Base-by-base conservation (phyloP, 768 basidiomycete species). In the Podaxis sp. region DNA sequence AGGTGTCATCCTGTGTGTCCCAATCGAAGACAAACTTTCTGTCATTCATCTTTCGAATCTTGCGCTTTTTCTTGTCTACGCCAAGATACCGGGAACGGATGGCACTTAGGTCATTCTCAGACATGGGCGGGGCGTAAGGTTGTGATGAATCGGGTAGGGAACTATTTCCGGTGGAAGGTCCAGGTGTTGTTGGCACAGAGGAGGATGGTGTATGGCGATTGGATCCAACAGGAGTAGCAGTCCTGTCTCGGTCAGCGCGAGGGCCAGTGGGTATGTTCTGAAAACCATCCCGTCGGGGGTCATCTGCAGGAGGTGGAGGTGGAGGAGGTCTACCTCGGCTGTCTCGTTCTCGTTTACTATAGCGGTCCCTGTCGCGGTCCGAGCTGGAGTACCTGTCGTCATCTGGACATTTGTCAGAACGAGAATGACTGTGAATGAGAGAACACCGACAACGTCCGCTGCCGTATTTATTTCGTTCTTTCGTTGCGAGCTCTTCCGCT, bases 11-110 rank as follows among this genome's bases (percentile, higher is more conserved):
- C 73, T 90, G 91, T 54, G 88, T 88, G 71, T 96, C 95, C 97
- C 97, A 99, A 74, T 99, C 97, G 71, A 99, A 99, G n/a, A 96
- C 93, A 72, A 99, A 95, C 76, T 96, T 96, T 75, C 94, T 88
- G 74, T 96, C 95, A 71, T 92, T 93, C 85, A 92, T 94, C 77
- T 95, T 96, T 60, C 94, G 88, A 68, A 94, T 91, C 75, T 93
- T 95, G 44, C 93, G 89, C 78, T 95, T 96, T 83, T 96, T 95
- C 75, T 88, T 93, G 74, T 92, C 90, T 19, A 93, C 91, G 4
- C 97, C 97, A 36, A 99, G 88, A 74, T 99, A 99, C 40, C 96
- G 87, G 24, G 95, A 93, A 7, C 94, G 89, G 68, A 99, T 89
- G 0, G 90, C 92, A 0, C 81, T 80, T 6, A 96, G 81, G 70